Percentiles rank a stretch among this genome's conserved stretches.
phyloP scores from a whole-genome alignment of 345 rosid genomes.

The Syzygium aqueum region DNA sequence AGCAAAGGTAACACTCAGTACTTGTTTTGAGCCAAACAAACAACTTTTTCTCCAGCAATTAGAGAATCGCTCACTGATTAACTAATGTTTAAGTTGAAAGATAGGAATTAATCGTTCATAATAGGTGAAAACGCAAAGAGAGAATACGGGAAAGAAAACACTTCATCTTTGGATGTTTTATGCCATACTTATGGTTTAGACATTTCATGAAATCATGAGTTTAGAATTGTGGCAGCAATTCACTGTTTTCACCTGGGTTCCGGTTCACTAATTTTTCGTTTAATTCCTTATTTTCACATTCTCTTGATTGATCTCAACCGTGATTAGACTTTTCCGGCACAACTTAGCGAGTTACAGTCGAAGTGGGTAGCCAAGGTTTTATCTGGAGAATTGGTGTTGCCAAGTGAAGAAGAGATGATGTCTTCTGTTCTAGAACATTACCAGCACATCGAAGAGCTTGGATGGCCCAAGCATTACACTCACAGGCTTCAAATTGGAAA shows the following conservation, averaged over 20 bases:
- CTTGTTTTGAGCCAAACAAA: not conserved
- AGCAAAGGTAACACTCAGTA: not conserved
- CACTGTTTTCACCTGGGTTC: not conserved
- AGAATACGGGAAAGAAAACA: not conserved
- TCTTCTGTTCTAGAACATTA: constrained; percentile 1
- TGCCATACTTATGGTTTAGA: not conserved
- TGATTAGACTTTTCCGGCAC: not conserved
- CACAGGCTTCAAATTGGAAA: not conserved
- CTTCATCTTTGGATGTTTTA: not conserved
- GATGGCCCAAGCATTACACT: constrained; percentile 6
- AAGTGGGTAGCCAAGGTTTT: constrained; percentile 19
- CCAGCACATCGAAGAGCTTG: not conserved
- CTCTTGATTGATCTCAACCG: not conserved
- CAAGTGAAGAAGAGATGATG: constrained; percentile 7
- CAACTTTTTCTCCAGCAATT: not conserved
- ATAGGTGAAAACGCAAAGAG: not conserved
- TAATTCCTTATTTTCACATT: not conserved
- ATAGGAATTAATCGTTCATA: not conserved
- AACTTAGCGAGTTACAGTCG: constrained; percentile 5
- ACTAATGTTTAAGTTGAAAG: not conserved
- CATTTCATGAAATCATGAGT: not conserved
- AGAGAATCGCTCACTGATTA: not conserved
- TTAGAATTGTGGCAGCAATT: not conserved
- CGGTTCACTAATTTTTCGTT: not conserved
- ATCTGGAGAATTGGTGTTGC: constrained; percentile 6